Conservation (phyloP, 2,329 filamentous ascomycete species). For the Phialophora macrospora region DNA sequence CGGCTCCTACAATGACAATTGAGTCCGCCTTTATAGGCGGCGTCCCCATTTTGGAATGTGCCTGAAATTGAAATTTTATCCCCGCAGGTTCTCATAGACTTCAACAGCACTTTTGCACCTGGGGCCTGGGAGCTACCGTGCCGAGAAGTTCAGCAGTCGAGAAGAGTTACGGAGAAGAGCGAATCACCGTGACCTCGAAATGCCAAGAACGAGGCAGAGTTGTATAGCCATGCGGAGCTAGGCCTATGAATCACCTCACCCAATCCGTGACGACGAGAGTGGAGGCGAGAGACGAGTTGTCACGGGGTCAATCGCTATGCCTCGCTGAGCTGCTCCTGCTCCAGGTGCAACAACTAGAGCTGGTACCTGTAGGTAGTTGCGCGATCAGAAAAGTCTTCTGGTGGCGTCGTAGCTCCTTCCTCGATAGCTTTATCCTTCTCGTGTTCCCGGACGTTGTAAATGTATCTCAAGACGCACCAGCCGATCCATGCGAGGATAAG, state of each 20-base stretch:
- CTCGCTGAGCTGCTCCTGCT: neutral
- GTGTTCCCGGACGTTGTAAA: neutral
- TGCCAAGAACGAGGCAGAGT: neutral
- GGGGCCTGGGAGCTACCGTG: no score
- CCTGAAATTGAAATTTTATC: neutral
- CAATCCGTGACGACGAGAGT: neutral
- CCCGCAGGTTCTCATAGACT: neutral
- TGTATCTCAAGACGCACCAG: neutral
- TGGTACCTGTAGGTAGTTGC: neutral
- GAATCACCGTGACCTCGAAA: neutral
- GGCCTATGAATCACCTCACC: neutral
- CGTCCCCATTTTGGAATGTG: conserved; percentile 1
- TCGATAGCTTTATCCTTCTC: neutral
- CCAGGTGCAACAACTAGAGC: neutral
- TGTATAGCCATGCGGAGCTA: neutral
- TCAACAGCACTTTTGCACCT: neutral
- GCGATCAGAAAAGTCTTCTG: neutral
- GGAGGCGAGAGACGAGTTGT: neutral
- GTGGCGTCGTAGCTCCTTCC: neutral
- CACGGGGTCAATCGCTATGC: neutral
- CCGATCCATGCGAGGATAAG: neutral
- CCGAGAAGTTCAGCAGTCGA: neutral
- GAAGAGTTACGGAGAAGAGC: neutral
- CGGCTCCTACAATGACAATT: conserved; percentile 56
- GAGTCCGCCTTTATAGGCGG: conserved; percentile 1